phyloP scores from a whole-genome alignment of 805 yeast species.

The Zygosaccharomyces bisporus region DNA sequence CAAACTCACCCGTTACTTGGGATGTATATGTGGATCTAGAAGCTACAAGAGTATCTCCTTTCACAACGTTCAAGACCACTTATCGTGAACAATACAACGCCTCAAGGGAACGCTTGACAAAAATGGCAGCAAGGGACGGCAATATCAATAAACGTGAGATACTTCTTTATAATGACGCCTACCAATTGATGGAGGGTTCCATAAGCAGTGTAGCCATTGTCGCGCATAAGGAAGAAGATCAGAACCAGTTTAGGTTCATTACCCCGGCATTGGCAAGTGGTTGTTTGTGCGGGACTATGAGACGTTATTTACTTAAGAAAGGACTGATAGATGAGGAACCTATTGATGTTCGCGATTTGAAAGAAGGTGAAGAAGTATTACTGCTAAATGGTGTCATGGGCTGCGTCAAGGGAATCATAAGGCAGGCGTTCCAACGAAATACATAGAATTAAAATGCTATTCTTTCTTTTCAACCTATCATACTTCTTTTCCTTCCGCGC shows the following conservation, averaged over 20 bases:
- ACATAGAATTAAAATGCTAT: constrained; percentile 2
- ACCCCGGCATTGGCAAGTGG: constrained; percentile 81
- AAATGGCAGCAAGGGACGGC: constrained; percentile 28
- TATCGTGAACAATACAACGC: constrained; percentile 56
- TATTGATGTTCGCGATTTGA: constrained; percentile 41
- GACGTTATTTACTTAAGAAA: constrained; percentile 58
- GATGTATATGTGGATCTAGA: constrained; percentile 58
- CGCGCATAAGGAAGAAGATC: constrained; percentile 31
- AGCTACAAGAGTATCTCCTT: constrained; percentile 57
- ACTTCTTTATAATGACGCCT: constrained; percentile 57
- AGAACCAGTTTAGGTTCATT: constrained; percentile 47
- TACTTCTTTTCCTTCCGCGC: constrained; percentile 92
- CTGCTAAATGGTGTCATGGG: constrained; percentile 85
- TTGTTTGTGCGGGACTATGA: constrained; percentile 77
- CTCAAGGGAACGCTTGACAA: constrained; percentile 52
- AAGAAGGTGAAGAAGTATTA: constrained; percentile 64
- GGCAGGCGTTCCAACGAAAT: constrained; percentile 10
- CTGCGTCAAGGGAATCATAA: constrained; percentile 55
- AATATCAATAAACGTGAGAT: constrained; percentile 55
- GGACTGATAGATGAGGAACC: constrained; percentile 53
- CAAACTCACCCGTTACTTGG: constrained; percentile 41
- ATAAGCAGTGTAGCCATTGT: constrained; percentile 73
- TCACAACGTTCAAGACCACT: constrained; percentile 87
- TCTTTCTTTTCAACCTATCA: constrained; percentile 59
- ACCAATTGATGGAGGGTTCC: constrained; percentile 73